Conservation (phyloP, 306 rosid genomes). For the Corylus americana region DNA sequence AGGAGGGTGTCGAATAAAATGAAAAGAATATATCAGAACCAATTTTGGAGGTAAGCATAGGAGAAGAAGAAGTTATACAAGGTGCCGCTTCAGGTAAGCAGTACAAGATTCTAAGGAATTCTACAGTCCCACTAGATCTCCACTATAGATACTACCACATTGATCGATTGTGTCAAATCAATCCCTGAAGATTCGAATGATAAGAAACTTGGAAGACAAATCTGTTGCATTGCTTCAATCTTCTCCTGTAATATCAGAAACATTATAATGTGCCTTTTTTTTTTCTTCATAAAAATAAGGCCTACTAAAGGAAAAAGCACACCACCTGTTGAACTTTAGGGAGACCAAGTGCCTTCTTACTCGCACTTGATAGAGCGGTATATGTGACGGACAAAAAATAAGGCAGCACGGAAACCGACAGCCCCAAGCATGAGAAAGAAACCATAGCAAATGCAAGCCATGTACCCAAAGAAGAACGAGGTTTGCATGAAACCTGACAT, state of each 20-base stretch:
- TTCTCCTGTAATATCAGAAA: not conserved
- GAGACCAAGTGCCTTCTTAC: conserved; percentile 25
- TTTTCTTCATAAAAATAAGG: too few relatives aligned
- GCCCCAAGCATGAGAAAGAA: conserved; percentile 63
- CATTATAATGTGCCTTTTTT: not conserved
- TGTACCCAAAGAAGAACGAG: conserved; percentile 58
- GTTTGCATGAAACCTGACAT: conserved; percentile 65
- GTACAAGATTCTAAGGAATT: not conserved
- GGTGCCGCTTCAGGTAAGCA: not conserved
- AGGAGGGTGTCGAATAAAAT: not conserved
- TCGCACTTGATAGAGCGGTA: conserved; percentile 51
- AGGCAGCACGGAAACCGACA: conserved; percentile 48
- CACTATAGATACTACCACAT: not conserved
- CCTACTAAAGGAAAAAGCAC: conserved; percentile 17
- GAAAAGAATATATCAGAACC: not conserved
- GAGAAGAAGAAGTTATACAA: not conserved
- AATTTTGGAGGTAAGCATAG: not conserved
- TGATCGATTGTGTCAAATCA: not conserved
- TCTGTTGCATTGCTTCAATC: not conserved
- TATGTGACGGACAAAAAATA: conserved; percentile 46
- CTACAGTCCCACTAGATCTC: conserved; percentile 1
- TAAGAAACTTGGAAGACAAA: not conserved
- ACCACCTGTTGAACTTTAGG: not conserved
- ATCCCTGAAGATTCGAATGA: not conserved
- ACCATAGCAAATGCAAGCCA: conserved; percentile 63